phyloP scores from a whole-genome alignment of 495 filamentous ascomycete genomes.

The Glonium stellatum region DNA sequence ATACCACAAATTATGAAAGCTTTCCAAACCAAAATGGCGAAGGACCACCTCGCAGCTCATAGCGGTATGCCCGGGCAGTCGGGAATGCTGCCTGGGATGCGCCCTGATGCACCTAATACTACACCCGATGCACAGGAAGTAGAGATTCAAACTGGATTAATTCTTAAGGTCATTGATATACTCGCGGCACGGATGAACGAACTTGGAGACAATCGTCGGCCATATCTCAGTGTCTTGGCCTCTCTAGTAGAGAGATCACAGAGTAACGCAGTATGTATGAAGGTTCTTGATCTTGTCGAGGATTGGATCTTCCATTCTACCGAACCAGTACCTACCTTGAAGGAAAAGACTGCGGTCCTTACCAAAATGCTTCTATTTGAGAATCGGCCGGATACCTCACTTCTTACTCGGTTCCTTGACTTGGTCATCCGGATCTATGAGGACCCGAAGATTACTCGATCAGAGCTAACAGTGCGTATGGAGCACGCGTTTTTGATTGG shows the following conservation, averaged over 20 bases:
- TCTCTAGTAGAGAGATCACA: slow-evolving; percentile 90
- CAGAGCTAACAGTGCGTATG: slow-evolving; percentile 90
- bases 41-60: slow-evolving; percentile 71
- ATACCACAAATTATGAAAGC: slow-evolving; percentile 86
- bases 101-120: slow-evolving; percentile 37
- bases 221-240: slow-evolving; percentile 89
- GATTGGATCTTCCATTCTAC: slow-evolving; percentile 89
- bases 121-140: slow-evolving; percentile 67
- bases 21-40: slow-evolving; percentile 82
- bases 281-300: slow-evolving; percentile 91
- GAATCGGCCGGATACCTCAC: slow-evolving; percentile 66
- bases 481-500: slow-evolving; percentile 98
- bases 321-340: slow-evolving; percentile 89
- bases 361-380: slow-evolving; percentile 98
- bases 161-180: slow-evolving; percentile 89
- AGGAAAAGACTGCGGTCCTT: slow-evolving; percentile 94
- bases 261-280: slow-evolving; percentile 75
- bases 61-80: slow-evolving; percentile 19
- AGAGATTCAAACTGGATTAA: slow-evolving; percentile 77
- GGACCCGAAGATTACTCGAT: slow-evolving; percentile 86
- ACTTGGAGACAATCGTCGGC: slow-evolving; percentile 83
- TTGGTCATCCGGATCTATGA: slow-evolving; percentile 97
- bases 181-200: slow-evolving; percentile 85
- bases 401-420: slow-evolving; percentile 87
- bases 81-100: slow-evolving; percentile 17